These are phyloP conservation scores for Corchorus olitorius DNA, from an alignment of 345 rosid species.

Conservation along the genomic window DNA sequence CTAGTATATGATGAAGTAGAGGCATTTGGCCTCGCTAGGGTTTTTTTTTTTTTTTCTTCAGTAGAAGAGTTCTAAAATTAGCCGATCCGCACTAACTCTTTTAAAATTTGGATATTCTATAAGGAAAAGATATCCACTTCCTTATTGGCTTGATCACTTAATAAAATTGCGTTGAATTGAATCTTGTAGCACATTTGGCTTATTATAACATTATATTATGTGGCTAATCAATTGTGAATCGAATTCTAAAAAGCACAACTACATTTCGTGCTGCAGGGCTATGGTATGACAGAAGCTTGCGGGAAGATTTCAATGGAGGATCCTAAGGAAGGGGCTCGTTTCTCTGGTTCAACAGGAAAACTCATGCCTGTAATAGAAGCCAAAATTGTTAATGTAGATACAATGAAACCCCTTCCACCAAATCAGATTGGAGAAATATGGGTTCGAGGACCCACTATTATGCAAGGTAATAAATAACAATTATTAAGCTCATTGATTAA, in stretches of 20 bases:
- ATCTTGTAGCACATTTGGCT: not conserved
- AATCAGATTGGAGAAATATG: constrained; percentile 73
- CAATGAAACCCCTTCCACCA: constrained; percentile 62
- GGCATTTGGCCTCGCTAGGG: no score
- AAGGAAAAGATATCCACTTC: not conserved
- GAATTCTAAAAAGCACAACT: no score
- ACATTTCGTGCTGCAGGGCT: constrained; percentile 46
- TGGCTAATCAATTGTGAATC: not conserved
- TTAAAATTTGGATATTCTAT: no score
- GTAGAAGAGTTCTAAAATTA: no score
- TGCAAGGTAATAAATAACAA: constrained; percentile 48
- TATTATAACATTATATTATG: not conserved
- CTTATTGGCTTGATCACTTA: not conserved
- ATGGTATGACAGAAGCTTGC: constrained; percentile 83
- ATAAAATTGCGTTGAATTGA: not conserved
- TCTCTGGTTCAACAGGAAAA: constrained; percentile 65
- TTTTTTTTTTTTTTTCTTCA: no score
- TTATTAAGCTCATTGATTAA: not conserved
- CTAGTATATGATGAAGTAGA: no score
- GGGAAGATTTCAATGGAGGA: constrained; percentile 77
- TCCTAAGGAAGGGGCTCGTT: constrained; percentile 38
- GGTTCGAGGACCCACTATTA: constrained; percentile 71
- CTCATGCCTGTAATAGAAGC: constrained; percentile 79
- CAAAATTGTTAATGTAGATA: constrained; percentile 59
- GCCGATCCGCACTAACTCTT: no score